A percentile compares a stretch with the other conserved stretches of the same genome.
Evolutionary conservation across 116 monocot genomes (phyloP).

Genomic region (Phalaenopsis hybrid): DNA sequence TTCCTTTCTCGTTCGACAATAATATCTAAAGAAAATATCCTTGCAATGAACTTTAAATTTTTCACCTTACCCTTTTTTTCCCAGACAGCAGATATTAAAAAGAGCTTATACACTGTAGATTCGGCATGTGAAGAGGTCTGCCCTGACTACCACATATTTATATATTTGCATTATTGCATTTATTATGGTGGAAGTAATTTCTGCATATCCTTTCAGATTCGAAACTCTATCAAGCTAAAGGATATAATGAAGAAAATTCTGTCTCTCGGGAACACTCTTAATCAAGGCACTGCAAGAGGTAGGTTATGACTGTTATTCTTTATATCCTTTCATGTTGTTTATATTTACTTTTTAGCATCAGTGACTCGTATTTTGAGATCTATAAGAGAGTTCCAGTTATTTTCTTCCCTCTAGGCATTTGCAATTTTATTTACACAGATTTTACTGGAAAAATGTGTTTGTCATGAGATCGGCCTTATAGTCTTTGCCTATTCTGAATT

Average conservation of each 20-base stretch:
- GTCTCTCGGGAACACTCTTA: slow-evolving; percentile 80
- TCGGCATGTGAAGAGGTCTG: slow-evolving; percentile 82
- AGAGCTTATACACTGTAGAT: slow-evolving; percentile 54
- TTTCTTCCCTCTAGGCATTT: no score
- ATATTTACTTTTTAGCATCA: no score
- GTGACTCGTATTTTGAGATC: no score
- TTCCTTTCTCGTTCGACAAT: neutral
- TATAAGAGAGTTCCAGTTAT: no score
- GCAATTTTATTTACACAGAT: no score
- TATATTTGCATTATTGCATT: neutral
- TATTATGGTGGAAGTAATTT: slow-evolving; percentile 2
- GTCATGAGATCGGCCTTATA: no score
- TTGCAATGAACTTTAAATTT: neutral
- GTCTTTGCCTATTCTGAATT: no score
- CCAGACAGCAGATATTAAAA: slow-evolving; percentile 69
- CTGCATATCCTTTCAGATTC: slow-evolving; percentile 35
- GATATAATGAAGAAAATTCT: slow-evolving; percentile 98
- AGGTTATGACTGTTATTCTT: neutral
- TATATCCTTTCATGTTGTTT: no score
- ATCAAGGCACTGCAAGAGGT: slow-evolving; percentile 99
- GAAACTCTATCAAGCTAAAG: slow-evolving; percentile 83
- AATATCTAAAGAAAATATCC: neutral
- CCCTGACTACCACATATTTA: slow-evolving; percentile 3
- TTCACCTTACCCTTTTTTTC: slow-evolving; percentile 6
- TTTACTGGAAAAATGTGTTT: no score